phyloP scores from a whole-genome alignment of 2,329 filamentous ascomycete species.

The Bipolaris gigantea region DNA sequence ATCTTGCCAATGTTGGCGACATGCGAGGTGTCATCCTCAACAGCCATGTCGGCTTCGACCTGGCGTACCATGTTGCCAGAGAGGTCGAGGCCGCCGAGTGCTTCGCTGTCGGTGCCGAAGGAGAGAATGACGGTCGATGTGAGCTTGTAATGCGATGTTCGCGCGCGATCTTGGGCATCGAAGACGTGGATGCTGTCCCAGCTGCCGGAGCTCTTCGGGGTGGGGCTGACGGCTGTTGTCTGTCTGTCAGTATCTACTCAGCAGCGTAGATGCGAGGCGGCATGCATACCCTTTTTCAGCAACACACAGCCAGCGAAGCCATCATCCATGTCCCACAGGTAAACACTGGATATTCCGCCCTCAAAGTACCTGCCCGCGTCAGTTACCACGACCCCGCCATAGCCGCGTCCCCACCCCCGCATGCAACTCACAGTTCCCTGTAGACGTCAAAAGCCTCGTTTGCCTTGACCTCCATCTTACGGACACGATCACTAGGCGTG shows the following conservation, averaged over 20 bases:
- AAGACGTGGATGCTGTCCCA: constrained; percentile 99
- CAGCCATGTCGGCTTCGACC: constrained; percentile 85
- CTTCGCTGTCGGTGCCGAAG: constrained; percentile 68
- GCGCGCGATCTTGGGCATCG: constrained; percentile 89
- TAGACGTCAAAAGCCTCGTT: constrained; percentile 98
- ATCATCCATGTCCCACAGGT: constrained; percentile 98
- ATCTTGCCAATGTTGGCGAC: constrained; percentile 89
- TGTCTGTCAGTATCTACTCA: constrained; percentile 15
- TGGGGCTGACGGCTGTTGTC: constrained; percentile 64
- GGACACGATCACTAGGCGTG: constrained; percentile 84
- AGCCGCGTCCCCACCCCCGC: background rate
- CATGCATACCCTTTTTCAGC: constrained; percentile 80
- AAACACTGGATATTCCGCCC: constrained; percentile 92
- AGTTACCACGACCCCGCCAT: constrained; percentile 15
- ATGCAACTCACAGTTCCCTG: constrained; percentile 69
- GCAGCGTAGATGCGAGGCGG: background rate
- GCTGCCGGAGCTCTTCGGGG: constrained; percentile 70
- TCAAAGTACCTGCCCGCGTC: constrained; percentile 72
- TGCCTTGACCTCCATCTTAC: constrained; percentile 89
- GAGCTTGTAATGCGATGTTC: constrained; percentile 94
- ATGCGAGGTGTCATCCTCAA: constrained; percentile 88
- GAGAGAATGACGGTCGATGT: constrained; percentile 96
- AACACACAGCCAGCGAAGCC: constrained; percentile 95
- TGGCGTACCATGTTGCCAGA: constrained; percentile 98
- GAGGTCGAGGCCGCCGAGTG: constrained; percentile 83